Evolutionary conservation across 805 yeast genomes (phyloP), one percentile per base, ranked within the genome.

Genomic region (Teunomyces panamensis): DNA sequence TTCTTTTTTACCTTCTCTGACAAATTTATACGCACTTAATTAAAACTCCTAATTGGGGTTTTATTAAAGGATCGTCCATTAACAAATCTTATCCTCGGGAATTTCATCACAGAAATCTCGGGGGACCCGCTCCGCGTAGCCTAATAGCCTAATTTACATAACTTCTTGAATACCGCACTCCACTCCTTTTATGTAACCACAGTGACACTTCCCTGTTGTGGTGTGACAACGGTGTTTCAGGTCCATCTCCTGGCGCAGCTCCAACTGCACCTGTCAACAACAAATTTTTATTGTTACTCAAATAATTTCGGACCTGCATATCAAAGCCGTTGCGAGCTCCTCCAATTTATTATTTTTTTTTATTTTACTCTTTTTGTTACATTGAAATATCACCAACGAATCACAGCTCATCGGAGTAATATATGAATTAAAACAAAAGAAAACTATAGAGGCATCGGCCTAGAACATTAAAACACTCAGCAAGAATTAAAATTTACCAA

Each of bases 401-500:
- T 39, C 43, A n/a, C 20, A 9, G 11, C 33, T 26, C 43, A 13
- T 24, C 30, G 32, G 43, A 39, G 16, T 29, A 41, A 28, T 30
- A 33, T 33, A 24, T 32, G 41, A 37, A 37, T 37, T 37, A 37
- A 37, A 37, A 37, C 41, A 37, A 20, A 26, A 37, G 8, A 36
- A 20, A 34, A 34, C 39, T 34, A 37, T 37, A 10, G 10, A 37
- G 41, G 41, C 41, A 10, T 14, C 10, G 34, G 27, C 43, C 34
- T 41, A 41, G 26, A 41, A 41, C 30, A 39, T n/a, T 29, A 39
- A 41, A 27, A 41, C 34, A 28, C n/a, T 41, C 43, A 41, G 34
- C 41, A 37, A 37, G 43, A 41, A 41, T 41, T 41, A 41, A 41
- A 20, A 41, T 10, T 41, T 20, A 41, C 43, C 32, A 41, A 41